A percentile compares a stretch with the other conserved stretches of the same genome.
phyloP scores from a whole-genome alignment of 2,329 filamentous ascomycete species.

The Hortaea sp. region DNA sequence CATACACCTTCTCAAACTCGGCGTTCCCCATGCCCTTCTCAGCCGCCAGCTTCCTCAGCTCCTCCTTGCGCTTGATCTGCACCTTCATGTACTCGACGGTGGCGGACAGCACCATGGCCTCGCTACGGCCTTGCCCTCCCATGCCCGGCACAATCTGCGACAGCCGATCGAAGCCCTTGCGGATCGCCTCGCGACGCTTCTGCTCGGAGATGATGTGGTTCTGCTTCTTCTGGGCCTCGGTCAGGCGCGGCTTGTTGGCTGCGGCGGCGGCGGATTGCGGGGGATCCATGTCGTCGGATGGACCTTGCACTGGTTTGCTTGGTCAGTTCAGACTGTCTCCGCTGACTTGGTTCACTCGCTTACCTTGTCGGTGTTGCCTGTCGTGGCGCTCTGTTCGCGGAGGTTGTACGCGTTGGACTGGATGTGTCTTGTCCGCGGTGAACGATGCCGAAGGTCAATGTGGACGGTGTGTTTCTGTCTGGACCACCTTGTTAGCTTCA shows the following conservation, averaged over 20 bases:
- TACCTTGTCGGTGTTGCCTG: no score
- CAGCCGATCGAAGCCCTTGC: conserved; percentile 73
- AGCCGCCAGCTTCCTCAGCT: conserved; percentile 27
- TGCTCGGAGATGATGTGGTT: conserved; percentile 63
- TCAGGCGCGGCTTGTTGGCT: conserved; percentile 52
- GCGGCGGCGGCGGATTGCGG: no score
- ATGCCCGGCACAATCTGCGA: conserved; percentile 72
- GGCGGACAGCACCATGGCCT: conserved; percentile 66
- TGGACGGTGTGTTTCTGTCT: no score
- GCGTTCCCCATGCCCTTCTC: conserved; percentile 14
- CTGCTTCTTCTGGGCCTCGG: conserved; percentile 61
- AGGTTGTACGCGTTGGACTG: no score
- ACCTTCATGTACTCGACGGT: conserved; percentile 36
- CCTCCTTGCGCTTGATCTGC: conserved; percentile 29
- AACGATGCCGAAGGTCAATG: no score
- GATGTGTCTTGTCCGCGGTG: no score
- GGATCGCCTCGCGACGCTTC: conserved; percentile 63
- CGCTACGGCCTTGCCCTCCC: conserved; percentile 72
- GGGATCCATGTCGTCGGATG: no score
- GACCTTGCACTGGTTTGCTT: no score
- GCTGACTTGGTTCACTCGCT: no score
- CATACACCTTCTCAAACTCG: conserved; percentile 10
- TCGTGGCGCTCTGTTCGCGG: no score
- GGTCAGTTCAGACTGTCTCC: no score
- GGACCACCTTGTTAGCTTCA: no score